Percentiles rank a stretch among this genome's conserved stretches.
Evolutionary conservation across 129 eudicot species (phyloP).

Genomic region (Artemisia argyi): DNA sequence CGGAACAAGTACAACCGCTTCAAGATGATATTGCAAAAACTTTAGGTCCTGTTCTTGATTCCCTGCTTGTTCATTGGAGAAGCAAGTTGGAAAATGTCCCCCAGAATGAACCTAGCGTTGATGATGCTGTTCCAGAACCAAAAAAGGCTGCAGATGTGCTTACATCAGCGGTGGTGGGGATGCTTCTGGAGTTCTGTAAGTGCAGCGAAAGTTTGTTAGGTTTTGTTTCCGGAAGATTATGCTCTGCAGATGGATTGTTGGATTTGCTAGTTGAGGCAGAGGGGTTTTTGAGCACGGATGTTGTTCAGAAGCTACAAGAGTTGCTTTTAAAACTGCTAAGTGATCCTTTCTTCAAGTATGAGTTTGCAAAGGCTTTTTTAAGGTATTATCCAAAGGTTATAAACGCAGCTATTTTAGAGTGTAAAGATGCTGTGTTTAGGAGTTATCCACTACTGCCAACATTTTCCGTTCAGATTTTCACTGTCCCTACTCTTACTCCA

Average conservation of each 20-base stretch:
- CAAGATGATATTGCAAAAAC: conserved; percentile 63
- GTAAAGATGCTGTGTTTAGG: conserved; percentile 51
- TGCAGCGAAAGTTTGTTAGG: conserved; percentile 88
- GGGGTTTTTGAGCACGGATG: conserved; percentile 55
- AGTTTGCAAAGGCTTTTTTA: conserved; percentile 87
- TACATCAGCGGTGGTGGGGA: conserved; percentile 73
- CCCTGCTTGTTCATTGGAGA: conserved; percentile 63
- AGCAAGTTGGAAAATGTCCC: conserved; percentile 42
- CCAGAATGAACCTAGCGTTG: conserved; percentile 34
- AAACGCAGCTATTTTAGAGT: conserved; percentile 50
- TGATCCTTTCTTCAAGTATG: conserved; percentile 84
- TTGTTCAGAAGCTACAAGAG: conserved; percentile 78
- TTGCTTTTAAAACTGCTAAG: conserved; percentile 81
- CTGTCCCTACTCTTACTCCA: conserved; percentile 91
- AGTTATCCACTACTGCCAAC: conserved; percentile 77
- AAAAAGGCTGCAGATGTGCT: conserved; percentile 57
- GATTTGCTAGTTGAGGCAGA: conserved; percentile 78
- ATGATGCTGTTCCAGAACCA: conserved; percentile 33
- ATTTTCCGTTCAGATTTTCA: conserved; percentile 89
- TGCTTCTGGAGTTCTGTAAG: conserved; percentile 83
- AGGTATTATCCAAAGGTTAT: conserved; percentile 72
- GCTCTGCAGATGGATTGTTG: conserved; percentile 51
- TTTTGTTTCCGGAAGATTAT: conserved; percentile 79
- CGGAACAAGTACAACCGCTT: conserved; percentile 92
- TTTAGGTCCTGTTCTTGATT: conserved; percentile 76